Base-by-base conservation (phyloP, 1,139 yeast genomes). In the Suhomyces terraborum region DNA sequence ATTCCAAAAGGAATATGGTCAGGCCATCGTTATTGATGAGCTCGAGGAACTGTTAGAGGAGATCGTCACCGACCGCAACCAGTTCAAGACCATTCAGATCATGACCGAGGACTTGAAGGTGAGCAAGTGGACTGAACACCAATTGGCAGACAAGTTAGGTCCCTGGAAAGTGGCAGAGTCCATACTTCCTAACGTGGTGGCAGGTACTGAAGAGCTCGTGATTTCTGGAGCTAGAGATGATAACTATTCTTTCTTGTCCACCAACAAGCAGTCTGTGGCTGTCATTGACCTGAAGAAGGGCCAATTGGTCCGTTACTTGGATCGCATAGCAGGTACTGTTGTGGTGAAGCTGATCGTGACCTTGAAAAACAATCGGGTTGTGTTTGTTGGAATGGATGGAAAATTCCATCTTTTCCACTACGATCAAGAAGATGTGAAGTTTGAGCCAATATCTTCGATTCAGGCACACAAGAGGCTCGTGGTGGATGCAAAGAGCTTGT, bases 11-110 rank as follows among this genome's bases (percentile, higher is more conserved):
- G 85, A 80, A 38, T 58, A 72, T 18, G 75, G 75, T 0, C 52
- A 59, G 20, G 67, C 73, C 2, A 57, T 69, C 14, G 52, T 26
- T 2, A 4, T 30, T 7, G 31, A 25, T 3, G 32, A 22, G 7
- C 34, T 28, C 17, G 33, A 40, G 34, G 88, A 82, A 48, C 58
- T 75, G 1, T 58, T 84, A 23, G 71, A 69, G 32, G 70, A 71
- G 1, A 78, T 83, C 6, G 56, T 83, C 6, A 51, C 61, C 1
- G 89, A 83, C 49, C 61, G 88, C 39, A 53, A 51, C 54, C 67
- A 50, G 64, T 73, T 55, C 56, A 55, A 64, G 27, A 43, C 53
- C 14, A 23, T 58, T 1, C 46, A 48, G n/a, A 46, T 44, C n/a
- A 35, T 47, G 6, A 30, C 51, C 7, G 45, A 48, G n/a, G 36